Evolutionary conservation across 805 yeast genomes (phyloP), one percentile per base, ranked within the genome.

Genomic region (Metschnikowia arizonensis): DNA sequence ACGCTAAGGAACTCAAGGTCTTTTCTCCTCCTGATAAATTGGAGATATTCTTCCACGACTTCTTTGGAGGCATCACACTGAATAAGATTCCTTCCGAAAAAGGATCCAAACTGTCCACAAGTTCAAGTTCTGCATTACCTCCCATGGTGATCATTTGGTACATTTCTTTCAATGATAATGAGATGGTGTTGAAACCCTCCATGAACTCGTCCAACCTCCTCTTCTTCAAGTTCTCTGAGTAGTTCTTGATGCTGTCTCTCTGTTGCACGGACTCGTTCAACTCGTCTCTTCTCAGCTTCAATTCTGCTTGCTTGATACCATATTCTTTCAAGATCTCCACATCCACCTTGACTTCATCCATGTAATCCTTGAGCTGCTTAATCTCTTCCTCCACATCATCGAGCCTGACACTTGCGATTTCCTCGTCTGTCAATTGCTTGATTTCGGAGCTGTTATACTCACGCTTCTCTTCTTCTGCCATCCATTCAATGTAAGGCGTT

Each of bases 101-200:
- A n/a, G 99, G 99, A 65, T 93, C 98, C 60, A 91, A 76, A 49
- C 95, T 85, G 60, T 93, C 99, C 15, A 89, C 97, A 36, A 91
- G 74, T 63, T 93, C 99, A 29, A 93, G 73, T 63, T 93, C 99
- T 0, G 99, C 99, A 69, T 91, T 93, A 28, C 99, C 99, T 23
- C 99, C 99, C 95, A 91, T 89, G 1, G 99, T 93, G 49, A 93
- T 93, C 95, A 93, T 87, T 60, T 90, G 95, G 59, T 93, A 93
- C 98, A 93, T 90, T 57, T 88, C 97, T 62, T 91, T 93, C 52
- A 93, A 75, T 5, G 96, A 86, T 61, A 82, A 72, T 1, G 97
- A 88, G 24, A 93, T 93, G 17, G 81, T 75, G 53, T 82, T 79
- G 68, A 95, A 93, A 0, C 99, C 99, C 50, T 78, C 80, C 95